Evolutionary conservation across 2,329 filamentous ascomycete genomes (phyloP).

Genomic region (Ceratocystiopsis brevicomis): DNA sequence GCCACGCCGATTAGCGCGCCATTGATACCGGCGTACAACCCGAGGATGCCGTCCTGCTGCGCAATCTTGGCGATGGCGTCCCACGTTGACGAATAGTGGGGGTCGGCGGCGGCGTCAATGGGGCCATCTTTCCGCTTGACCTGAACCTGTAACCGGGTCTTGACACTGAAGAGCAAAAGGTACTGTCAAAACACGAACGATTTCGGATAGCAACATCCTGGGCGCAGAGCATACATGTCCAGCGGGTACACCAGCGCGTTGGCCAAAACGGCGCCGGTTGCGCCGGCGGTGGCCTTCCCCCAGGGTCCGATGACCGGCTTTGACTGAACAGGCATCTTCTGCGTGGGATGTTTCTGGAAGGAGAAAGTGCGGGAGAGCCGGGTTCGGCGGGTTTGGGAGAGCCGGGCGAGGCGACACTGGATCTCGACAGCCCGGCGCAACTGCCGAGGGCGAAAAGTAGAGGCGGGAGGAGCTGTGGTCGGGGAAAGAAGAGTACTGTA

Average conservation of each 20-base stretch:
- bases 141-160: constrained; percentile 90
- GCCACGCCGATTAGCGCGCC: constrained; percentile 80
- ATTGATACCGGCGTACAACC: constrained; percentile 76
- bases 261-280: constrained; percentile 79
- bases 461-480: too few species aligned
- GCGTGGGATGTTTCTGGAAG: neutral
- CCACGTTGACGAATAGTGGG: constrained; percentile 71
- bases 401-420: too few species aligned
- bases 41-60: constrained; percentile 56
- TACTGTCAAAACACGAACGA: too few species aligned
- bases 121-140: constrained; percentile 43
- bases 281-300: constrained; percentile 82
- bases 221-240: constrained; percentile 53
- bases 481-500: too few species aligned
- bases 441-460: neutral
- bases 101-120: constrained; percentile 26
- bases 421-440: neutral
- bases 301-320: constrained; percentile 70
- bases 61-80: constrained; percentile 78
- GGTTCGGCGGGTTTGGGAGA: too few species aligned
- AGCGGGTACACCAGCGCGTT: constrained; percentile 93
- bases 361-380: neutral
- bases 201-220: too few species aligned
- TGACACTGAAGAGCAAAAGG: constrained; percentile 42
- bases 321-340: constrained; percentile 34